Percentiles rank a stretch among this genome's conserved stretches.
phyloP scores from a whole-genome alignment of 2,329 filamentous ascomycete genomes.

The Truncatella angustata region DNA sequence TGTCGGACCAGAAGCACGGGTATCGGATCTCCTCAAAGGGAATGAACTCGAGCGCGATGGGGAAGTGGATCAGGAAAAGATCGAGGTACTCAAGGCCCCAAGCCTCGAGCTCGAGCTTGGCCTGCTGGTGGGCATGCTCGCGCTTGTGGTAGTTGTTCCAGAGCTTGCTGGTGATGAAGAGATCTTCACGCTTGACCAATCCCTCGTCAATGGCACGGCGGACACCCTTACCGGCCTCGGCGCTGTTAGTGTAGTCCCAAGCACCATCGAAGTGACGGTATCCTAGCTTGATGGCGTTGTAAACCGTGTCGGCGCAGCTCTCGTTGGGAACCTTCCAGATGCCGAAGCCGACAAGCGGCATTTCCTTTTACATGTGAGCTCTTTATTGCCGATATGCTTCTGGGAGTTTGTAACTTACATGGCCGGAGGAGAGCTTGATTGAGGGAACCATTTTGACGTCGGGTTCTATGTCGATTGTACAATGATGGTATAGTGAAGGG shows the following conservation, averaged over 20 bases:
- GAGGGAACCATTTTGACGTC: constrained; percentile 20
- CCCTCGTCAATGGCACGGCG: constrained; percentile 54
- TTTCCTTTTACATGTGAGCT: constrained; percentile 26
- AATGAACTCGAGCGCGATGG: constrained; percentile 42
- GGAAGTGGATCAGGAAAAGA: constrained; percentile 68
- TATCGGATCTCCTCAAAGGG: constrained; percentile 37
- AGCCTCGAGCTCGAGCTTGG: constrained; percentile 59
- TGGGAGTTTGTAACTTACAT: constrained; percentile 22
- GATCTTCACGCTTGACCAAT: constrained; percentile 60
- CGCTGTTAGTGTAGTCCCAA: constrained; percentile 63
- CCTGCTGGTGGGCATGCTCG: constrained; percentile 60
- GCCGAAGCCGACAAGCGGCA: constrained; percentile 39
- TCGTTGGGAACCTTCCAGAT: constrained; percentile 39
- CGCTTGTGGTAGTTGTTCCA: constrained; percentile 64
- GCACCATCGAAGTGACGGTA: constrained; percentile 53
- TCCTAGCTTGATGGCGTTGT: constrained; percentile 56
- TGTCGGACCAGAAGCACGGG: constrained; percentile 39
- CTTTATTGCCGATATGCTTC: not conserved
- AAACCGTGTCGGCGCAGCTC: constrained; percentile 50
- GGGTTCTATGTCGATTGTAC: not conserved
- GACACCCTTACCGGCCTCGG: constrained; percentile 64
- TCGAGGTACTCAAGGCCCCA: constrained; percentile 67
- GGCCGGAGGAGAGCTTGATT: constrained; percentile 34
- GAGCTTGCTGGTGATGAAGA: constrained; percentile 67
- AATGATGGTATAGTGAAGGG: not conserved